Evolutionary conservation across 495 filamentous ascomycete genomes (phyloP), one percentile per base, ranked within the genome.

Genomic region (Talaromyces proteolyticus): DNA sequence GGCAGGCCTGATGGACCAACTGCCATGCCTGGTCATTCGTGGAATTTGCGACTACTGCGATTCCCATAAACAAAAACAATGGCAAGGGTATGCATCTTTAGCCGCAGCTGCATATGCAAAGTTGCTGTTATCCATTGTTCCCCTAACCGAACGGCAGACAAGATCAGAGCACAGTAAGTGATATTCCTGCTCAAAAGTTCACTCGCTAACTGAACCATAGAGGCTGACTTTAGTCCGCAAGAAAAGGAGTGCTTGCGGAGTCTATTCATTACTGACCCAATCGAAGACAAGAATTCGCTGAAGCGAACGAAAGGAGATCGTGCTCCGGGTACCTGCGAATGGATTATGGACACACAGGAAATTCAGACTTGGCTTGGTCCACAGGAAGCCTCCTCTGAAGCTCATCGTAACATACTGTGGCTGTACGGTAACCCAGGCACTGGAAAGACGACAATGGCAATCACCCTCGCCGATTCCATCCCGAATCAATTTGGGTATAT

Each of bases 11-110:
- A 65, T 58, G 53, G 46, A 64, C 43, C 22, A 55, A 6, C 48
- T 63, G 17, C 54, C 29, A 52, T 59, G 54, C 34, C 44, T 60
- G 0, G 53, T 60, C 14, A 58, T 64, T 14, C 44, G 56, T 42
- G 61, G 61, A 11, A 56, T 64, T 18, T 62, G 60, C 39, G 60
- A 64, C 40, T 64, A 64, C 47, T 52, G 44, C 10, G 61, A 64
- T 45, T 56, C 53, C 10, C 60, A 64, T 23, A 64, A 62, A 49
- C 54, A 62, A 20, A 56, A 62, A 34, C 26, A 51, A 17, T 64
- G 60, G 61, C 61, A 64, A 44, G 41, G 17, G 39, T 64, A 62
- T 47, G 61, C 59, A 18, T 57, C 57, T 14, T 41, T 54, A 11
- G 52, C 50, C 14, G 54, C 59, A 40, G 61, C 61, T 4, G 59